Percentiles rank a stretch among this genome's conserved stretches.
Evolutionary conservation across 208 protist genomes (phyloP).

Genomic region (Vickermania spadyakhi): DNA sequence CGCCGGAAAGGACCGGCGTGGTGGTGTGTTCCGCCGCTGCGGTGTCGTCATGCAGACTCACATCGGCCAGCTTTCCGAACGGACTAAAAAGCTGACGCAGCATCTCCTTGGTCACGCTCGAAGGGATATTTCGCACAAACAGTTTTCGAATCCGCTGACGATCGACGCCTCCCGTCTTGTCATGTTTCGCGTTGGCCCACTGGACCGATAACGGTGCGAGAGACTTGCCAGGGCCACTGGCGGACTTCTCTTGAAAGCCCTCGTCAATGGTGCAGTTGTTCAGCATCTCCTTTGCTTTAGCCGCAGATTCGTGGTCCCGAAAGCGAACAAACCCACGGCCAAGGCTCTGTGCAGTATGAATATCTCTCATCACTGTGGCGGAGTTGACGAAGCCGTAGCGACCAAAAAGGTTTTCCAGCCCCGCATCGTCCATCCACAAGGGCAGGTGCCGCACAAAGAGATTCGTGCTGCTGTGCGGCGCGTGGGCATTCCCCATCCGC

Average conservation of each 20-base stretch:
- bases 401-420: constrained; percentile 27
- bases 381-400: constrained; percentile 43
- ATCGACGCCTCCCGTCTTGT: constrained; percentile 28
- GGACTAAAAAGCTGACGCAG: constrained; percentile 9
- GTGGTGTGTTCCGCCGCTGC: constrained; percentile 9
- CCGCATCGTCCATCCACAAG: constrained; percentile 19
- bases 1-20: neutral
- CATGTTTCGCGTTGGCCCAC: constrained; percentile 36
- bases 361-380: constrained; percentile 62
- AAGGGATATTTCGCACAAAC: constrained; percentile 51
- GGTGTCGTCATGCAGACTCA: constrained; percentile 44
- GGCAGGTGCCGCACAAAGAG: constrained; percentile 51
- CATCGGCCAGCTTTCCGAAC: constrained; percentile 13
- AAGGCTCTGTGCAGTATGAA: constrained; percentile 58
- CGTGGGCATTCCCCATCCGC: too few relatives aligned
- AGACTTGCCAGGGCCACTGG: too few relatives aligned
- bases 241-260: neutral
- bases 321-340: constrained; percentile 74
- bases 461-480: constrained; percentile 25
- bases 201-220: constrained; percentile 28
- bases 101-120: constrained; percentile 4
- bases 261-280: constrained; percentile 11
- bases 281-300: constrained; percentile 12
- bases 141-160: constrained; percentile 30
- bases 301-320: constrained; percentile 26